Conservation (phyloP, 345 rosid genomes). For the Euphorbia peplus region DNA sequence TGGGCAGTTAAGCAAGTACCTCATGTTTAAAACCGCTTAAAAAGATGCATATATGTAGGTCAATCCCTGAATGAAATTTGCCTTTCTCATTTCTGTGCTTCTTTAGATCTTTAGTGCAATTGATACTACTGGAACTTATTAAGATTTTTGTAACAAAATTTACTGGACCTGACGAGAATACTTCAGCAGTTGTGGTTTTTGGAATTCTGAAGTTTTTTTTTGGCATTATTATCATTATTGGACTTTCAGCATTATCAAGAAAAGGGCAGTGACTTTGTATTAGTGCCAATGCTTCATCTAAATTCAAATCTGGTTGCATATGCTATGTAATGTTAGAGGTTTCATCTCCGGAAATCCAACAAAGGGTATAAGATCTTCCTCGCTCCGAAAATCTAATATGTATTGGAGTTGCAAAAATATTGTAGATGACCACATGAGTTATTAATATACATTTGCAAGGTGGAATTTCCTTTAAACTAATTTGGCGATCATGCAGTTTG, state of each 20-base stretch:
- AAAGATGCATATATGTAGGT: background rate
- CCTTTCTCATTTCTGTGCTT: background rate
- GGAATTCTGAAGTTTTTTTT: too few relatives aligned
- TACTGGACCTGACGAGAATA: too few relatives aligned
- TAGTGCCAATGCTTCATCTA: too few relatives aligned
- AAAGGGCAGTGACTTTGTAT: too few relatives aligned
- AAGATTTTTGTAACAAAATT: background rate
- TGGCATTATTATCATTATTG: too few relatives aligned
- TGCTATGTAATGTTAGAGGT: too few relatives aligned
- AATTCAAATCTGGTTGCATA: too few relatives aligned
- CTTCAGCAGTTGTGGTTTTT: too few relatives aligned
- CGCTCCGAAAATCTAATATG: too few relatives aligned
- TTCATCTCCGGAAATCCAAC: too few relatives aligned
- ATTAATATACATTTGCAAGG: background rate
- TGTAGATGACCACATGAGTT: background rate
- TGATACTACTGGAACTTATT: background rate
- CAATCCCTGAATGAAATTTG: background rate
- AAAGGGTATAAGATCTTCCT: too few relatives aligned
- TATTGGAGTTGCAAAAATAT: background rate
- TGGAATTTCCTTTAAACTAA: background rate
- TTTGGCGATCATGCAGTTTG: background rate
- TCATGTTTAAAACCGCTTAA: background rate
- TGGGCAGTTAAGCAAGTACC: background rate
- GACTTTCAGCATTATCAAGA: too few relatives aligned
- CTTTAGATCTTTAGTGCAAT: background rate